phyloP scores from a whole-genome alignment of 2,329 filamentous ascomycete genomes.

The Neofusicoccum sp. region DNA sequence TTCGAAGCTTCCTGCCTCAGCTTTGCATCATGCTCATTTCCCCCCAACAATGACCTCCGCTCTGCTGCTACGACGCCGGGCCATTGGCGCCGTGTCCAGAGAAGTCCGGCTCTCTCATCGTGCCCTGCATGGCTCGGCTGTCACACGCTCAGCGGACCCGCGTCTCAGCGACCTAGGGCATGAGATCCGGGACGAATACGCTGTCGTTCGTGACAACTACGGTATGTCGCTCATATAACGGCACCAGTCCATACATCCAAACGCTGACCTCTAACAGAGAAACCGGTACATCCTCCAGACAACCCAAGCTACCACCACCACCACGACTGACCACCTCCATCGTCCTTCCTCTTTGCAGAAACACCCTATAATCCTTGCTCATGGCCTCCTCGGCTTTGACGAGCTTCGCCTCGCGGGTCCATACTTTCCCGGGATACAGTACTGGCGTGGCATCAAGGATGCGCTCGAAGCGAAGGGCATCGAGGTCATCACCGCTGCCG shows the following conservation, averaged over 20 bases:
- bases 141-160: conserved; percentile 41
- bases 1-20: not conserved
- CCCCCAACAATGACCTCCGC: not conserved
- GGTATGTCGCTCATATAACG: conserved; percentile 35
- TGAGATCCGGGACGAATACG: conserved; percentile 61
- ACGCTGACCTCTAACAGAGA: conserved; percentile 30
- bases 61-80: not conserved
- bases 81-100: not conserved
- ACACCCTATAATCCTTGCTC: conserved; percentile 61
- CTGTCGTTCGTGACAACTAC: conserved; percentile 58
- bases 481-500: conserved; percentile 60
- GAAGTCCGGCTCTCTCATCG: conserved; percentile 24
- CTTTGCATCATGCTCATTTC: not conserved
- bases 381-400: conserved; percentile 66
- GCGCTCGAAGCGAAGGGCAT: conserved; percentile 56
- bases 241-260: not conserved
- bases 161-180: conserved; percentile 52
- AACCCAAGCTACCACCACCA: conserved; percentile 28
- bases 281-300: conserved; percentile 28
- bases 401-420: conserved; percentile 56
- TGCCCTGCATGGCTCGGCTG: conserved; percentile 26
- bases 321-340: not conserved
- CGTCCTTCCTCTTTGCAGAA: no score
- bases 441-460: conserved; percentile 64
- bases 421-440: conserved; percentile 57